These are phyloP conservation scores for Aspergillus tubingensis DNA, from an alignment of 2,329 filamentous ascomycete species.

Conservation along the genomic window DNA sequence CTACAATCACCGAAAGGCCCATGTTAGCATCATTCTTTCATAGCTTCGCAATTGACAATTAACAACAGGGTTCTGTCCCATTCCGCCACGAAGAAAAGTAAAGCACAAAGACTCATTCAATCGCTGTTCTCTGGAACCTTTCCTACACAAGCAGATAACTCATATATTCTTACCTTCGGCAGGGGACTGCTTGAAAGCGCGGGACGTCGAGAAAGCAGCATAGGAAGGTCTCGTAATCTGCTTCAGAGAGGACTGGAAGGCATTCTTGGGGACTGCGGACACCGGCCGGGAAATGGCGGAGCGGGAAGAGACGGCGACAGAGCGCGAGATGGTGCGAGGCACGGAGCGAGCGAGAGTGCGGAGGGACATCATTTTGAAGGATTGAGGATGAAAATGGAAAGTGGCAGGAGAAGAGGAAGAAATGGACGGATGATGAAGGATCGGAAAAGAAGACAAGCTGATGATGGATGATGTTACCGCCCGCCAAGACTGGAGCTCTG, in stretches of 20 bases:
- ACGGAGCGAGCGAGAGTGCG: conserved; percentile 66
- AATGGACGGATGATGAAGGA: conserved; percentile 18
- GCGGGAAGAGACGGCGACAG: conserved; percentile 53
- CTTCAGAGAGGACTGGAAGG: conserved; percentile 53
- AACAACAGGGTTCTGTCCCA: neutral
- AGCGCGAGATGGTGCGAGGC: conserved; percentile 64
- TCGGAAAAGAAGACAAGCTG: conserved; percentile 20
- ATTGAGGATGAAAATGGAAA: conserved; percentile 20
- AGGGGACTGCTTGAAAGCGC: conserved; percentile 44
- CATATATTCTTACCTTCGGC: conserved; percentile 45
- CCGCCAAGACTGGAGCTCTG: conserved; percentile 27
- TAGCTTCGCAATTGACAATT: neutral
- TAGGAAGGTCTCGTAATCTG: conserved; percentile 44
- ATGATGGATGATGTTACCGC: conserved; percentile 36
- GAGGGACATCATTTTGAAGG: conserved; percentile 65
- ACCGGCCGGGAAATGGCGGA: conserved; percentile 51
- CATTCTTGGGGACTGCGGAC: conserved; percentile 51
- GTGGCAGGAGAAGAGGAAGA: conserved; percentile 13
- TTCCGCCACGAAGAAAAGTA: neutral
- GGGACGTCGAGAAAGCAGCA: conserved; percentile 51
- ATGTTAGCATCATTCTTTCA: neutral
- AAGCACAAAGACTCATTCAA: neutral
- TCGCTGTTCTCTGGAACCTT: neutral
- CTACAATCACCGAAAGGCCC: conserved; percentile 33
- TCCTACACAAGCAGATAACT: neutral